Evolutionary conservation across 2,329 filamentous ascomycete species (phyloP), one percentile per base, ranked within the genome.

Genomic region (Epichloe hybrida): DNA sequence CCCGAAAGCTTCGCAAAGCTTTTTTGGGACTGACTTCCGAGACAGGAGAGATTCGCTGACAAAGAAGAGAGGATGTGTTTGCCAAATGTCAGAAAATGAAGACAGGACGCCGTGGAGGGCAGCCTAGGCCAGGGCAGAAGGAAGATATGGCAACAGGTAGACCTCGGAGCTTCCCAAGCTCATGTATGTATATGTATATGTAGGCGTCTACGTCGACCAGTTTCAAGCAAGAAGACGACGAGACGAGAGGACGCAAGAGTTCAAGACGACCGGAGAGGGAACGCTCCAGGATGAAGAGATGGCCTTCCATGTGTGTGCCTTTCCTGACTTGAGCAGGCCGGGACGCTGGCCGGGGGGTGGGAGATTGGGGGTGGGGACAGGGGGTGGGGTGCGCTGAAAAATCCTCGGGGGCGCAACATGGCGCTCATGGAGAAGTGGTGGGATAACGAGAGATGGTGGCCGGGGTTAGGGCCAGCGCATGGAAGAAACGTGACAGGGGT

Each of bases 401-500:
- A 39, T 27, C 35, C 17, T 47, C 21, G 44, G 27, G 44, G 44
- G 34, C 12, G 48, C 51, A 9, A 27, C 35, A 36, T 48, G 31
- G 48, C 15, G 15, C 46, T 49, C 31, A 15, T 37, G 37, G 40
- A 51, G 57, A 53, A 8, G 58, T 55, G 61, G 59, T 51, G 55
- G 57, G 58, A 58, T 46, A 52, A 56, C 57, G 17, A 53, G 35
- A 31, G 20, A 21, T 13, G 52, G 54, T 58, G 52, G 55, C 54
- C 59, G 60, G 61, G 56, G 23, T 67, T 67, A 66, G 64, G 67
- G 65, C 72, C 71, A 69, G 59, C 66, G 70, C 71, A 75, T 74
- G 70, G 69, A 65, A 70, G 66, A 72, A 72, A 71, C 65, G 69
- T 70, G 71, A 73, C 69, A 72, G 71, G 71, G 61, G 62, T 60